A percentile compares a stretch with the other conserved stretches of the same genome.
phyloP scores from a whole-genome alignment of 1,139 yeast species.

The Pichia sp. region DNA sequence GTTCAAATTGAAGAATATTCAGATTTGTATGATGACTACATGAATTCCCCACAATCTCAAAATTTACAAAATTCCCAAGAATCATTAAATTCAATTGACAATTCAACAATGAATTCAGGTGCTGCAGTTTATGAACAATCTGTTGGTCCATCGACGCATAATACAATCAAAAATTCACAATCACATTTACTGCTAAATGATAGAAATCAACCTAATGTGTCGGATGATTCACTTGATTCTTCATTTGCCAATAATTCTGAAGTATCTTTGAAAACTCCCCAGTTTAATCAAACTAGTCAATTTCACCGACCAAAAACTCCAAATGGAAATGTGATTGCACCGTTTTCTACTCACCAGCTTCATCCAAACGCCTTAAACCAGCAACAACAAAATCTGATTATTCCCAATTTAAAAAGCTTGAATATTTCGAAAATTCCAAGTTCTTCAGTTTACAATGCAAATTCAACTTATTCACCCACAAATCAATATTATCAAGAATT shows the following conservation, averaged over 20 bases:
- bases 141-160: slow-evolving; percentile 4
- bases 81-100: not conserved
- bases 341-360: not conserved
- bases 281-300: not conserved
- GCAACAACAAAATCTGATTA: not conserved
- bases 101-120: slow-evolving; percentile 10
- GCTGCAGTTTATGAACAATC: slow-evolving; percentile 14
- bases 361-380: not conserved
- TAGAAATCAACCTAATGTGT: not conserved
- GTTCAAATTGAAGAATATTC: slow-evolving; percentile 15
- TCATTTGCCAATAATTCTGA: slow-evolving; percentile 8
- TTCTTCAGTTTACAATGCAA: not conserved
- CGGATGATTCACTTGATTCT: slow-evolving; percentile 13
- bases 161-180: not conserved
- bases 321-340: not conserved
- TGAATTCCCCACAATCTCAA: slow-evolving; percentile 13
- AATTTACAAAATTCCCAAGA: not conserved
- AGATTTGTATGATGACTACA: slow-evolving; percentile 19
- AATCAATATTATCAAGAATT: not conserved
- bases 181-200: slow-evolving; percentile 1
- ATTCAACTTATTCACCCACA: not conserved
- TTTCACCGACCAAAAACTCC: slow-evolving; percentile 8
- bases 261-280: slow-evolving; percentile 7
- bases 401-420: not conserved
- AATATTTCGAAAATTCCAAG: not conserved